Evolutionary conservation across 108 stramenopile genomes (phyloP), one percentile per base, ranked within the genome.

Genomic region (Cyclotella distinguenda): DNA sequence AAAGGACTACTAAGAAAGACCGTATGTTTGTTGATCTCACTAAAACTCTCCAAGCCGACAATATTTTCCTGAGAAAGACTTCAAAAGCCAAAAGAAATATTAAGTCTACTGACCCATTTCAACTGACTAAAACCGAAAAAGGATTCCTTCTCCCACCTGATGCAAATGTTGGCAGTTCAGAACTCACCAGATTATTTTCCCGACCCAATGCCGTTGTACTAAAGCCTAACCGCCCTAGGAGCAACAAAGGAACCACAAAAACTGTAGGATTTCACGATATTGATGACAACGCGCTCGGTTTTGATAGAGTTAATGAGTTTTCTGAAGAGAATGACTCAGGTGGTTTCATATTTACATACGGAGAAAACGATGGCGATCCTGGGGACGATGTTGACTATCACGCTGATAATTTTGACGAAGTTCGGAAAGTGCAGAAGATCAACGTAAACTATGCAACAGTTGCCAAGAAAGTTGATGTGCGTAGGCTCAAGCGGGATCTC

Each of bases 391-490:
- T 58, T 15, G 75, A 84, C 33, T 83, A 86, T 49, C 58, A 61
- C 42, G 51, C 39, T n/a, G 81, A 78, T 26, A 68, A 84, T 46
- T 80, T 86, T 60, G 74, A 73, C 25, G 81, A 85, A 44, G 78
- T 92, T 19, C 77, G 94, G 25, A 89, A 88, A 55, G 88, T 95
- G 19, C 82, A 95, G 39, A 95, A 91, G 77, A 75, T 95, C 48
- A 68, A 79, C 23, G 80, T 95, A 16, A 85, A 82, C 23, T 92
- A 92, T 66, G 94, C 94, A 13, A 89, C 86, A 3, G 75, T 87
- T 8, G 91, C 91, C 35, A 92, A 92, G 72, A 95, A 95, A 70
- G 94, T 95, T 25, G 94, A 95, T 51, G 94, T 95, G 5, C 89
- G 86, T 64, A 79, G 86, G 33, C 82, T 95, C 19, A 95, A 95